Evolutionary conservation across 176 grass and related monocot genomes (phyloP).

Genomic region (Puya raimondii): DNA sequence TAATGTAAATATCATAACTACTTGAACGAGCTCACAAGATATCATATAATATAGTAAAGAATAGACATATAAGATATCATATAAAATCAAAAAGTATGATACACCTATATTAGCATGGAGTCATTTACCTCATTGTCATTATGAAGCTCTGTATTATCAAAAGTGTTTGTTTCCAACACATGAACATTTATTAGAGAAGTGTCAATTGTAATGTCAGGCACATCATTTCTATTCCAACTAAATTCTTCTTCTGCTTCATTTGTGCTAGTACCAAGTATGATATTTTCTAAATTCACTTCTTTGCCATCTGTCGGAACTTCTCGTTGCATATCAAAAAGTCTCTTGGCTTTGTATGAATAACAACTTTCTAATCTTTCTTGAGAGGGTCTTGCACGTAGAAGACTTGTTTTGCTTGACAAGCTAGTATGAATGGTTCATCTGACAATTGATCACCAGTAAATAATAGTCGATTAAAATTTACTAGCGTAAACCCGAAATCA

Average conservation of each 20-base stretch:
- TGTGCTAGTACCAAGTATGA: too few species aligned
- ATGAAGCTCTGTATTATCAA: too few species aligned
- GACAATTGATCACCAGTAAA: background rate
- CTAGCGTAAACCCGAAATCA: conserved; percentile 2
- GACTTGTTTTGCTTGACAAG: conserved; percentile 15
- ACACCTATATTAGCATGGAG: too few species aligned
- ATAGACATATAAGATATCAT: too few species aligned
- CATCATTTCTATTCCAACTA: background rate
- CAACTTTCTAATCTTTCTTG: background rate
- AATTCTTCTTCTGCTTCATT: background rate
- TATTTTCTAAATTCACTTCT: too few species aligned
- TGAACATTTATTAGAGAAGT: background rate
- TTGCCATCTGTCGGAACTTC: background rate
- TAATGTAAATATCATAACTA: too few species aligned
- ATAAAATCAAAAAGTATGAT: too few species aligned
- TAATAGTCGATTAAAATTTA: conserved; percentile 12
- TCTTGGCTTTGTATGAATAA: background rate
- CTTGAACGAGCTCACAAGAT: too few species aligned
- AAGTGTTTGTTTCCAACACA: too few species aligned
- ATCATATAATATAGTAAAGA: too few species aligned
- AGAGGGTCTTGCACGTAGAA: conserved; percentile 15
- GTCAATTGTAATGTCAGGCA: background rate
- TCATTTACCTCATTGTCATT: too few species aligned
- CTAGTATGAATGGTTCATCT: conserved; percentile 24
- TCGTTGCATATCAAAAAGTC: conserved; percentile 1